A percentile compares a stretch with the other conserved stretches of the same genome.
phyloP scores from a whole-genome alignment of 1,139 yeast species.

The Debaryomyces coudertii region DNA sequence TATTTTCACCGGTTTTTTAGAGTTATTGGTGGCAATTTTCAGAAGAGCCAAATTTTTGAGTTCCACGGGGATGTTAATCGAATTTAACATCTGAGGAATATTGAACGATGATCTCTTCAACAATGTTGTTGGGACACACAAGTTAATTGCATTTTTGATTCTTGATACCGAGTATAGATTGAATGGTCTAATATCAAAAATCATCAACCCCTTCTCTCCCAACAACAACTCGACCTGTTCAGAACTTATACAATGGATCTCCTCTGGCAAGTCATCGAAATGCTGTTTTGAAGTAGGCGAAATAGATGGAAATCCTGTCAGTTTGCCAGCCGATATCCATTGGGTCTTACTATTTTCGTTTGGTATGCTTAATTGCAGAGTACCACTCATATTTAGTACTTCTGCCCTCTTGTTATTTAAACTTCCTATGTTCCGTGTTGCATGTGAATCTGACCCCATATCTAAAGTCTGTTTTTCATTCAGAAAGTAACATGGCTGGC shows the following conservation, averaged over 20 bases:
- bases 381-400: neutral
- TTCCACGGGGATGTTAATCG: constrained; percentile 27
- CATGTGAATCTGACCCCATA: neutral
- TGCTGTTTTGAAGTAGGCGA: constrained; percentile 17
- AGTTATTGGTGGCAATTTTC: constrained; percentile 12
- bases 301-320: constrained; percentile 7
- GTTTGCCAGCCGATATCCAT: neutral
- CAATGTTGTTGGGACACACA: constrained; percentile 47
- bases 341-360: neutral
- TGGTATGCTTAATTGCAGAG: neutral
- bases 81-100: constrained; percentile 33
- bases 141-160: constrained; percentile 33
- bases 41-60: constrained; percentile 22
- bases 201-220: constrained; percentile 14
- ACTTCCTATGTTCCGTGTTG: neutral
- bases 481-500: constrained; percentile 6
- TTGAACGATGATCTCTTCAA: constrained; percentile 40
- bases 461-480: constrained; percentile 1
- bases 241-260: constrained; percentile 7
- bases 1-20: constrained; percentile 29
- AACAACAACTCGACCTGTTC: constrained; percentile 7
- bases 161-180: constrained; percentile 36
- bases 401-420: neutral
- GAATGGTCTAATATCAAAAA: constrained; percentile 45
- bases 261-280: constrained; percentile 14